Percentiles rank a stretch among this genome's conserved stretches.
phyloP scores from a whole-genome alignment of 1,139 yeast species.

The Scheffersomyces stambukii region DNA sequence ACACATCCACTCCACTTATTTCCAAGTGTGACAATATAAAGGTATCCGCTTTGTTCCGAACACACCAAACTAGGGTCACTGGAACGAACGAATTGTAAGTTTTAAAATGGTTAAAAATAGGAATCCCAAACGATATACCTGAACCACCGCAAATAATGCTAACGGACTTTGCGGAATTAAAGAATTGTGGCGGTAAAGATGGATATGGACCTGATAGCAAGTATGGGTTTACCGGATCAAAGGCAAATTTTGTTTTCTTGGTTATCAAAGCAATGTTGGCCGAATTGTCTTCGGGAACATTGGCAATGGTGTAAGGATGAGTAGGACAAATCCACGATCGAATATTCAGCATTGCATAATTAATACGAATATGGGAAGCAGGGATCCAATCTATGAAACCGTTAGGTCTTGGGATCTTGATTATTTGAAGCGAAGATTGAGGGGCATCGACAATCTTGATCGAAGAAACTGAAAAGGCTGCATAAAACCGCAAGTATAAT shows the following conservation, averaged over 20 bases:
- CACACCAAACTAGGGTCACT: constrained; percentile 48
- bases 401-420: constrained; percentile 22
- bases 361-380: constrained; percentile 36
- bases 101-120: constrained; percentile 43
- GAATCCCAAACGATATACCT: constrained; percentile 75
- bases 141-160: constrained; percentile 79
- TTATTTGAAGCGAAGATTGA: constrained; percentile 20
- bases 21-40: constrained; percentile 16
- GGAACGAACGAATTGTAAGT: constrained; percentile 7
- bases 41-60: constrained; percentile 24
- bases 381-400: constrained; percentile 26
- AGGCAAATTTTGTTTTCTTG: constrained; percentile 16
- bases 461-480: constrained; percentile 8
- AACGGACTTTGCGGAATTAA: constrained; percentile 46
- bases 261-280: constrained; percentile 23
- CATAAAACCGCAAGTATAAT: constrained; percentile 17
- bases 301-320: constrained; percentile 37
- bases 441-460: constrained; percentile 11
- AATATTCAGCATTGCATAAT: constrained; percentile 13
- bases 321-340: constrained; percentile 28
- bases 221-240: constrained; percentile 14
- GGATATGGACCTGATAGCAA: constrained; percentile 27
- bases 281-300: constrained; percentile 11
- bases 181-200: constrained; percentile 22
- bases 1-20: constrained; percentile 14